Evolutionary conservation across 495 filamentous ascomycete species (phyloP), one percentile per base, ranked within the genome.

Genomic region (Lasiosphaeriaceae sp.): DNA sequence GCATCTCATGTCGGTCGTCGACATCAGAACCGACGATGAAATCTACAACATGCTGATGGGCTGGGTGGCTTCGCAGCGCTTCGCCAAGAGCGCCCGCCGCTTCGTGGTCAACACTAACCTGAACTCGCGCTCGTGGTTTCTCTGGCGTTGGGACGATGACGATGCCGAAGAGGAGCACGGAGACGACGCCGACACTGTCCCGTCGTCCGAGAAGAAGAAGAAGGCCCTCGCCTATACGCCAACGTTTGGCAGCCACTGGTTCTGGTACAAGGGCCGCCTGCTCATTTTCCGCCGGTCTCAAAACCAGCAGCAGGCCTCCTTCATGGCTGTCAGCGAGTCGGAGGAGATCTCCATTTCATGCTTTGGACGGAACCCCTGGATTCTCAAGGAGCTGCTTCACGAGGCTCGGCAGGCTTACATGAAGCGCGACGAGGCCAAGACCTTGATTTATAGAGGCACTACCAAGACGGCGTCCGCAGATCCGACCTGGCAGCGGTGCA

Each of bases 31-130:
- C 7, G 83, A 87, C 53, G 86, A 89, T 57, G 85, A 89, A 61
- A 80, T 85, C 44, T 88, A 83, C 72, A 85, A 79, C 57, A 85
- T 86, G 66, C 60, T 89, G 21, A 88, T 89, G 85, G 77, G 74
- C 44, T 90, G 86, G 86, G 77, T 89, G 2, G 77, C 86, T 21
- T 73, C 72, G 35, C 86, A 89, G 62, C 60, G 70, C 21, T 84
- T 85, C 51, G 77, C 82, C 31, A 77, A 80, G 47, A 69, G 71
- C 3, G 78, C 83, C 0, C 81, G 80, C 7, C 77, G 79, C 6
- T 86, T 88, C 55, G 77, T 88, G 6, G 85, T 81, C 12, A 84
- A 83, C 45, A 83, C 83, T 14, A 83, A 80, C 55, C 66, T 82
- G 14, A 75, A 75, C 55, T 79, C 75, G 17, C 69, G 76, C 20